Evolutionary conservation across 2,329 filamentous ascomycete species (phyloP), one percentile per base, ranked within the genome.

Genomic region (Pseudonectria buxi): DNA sequence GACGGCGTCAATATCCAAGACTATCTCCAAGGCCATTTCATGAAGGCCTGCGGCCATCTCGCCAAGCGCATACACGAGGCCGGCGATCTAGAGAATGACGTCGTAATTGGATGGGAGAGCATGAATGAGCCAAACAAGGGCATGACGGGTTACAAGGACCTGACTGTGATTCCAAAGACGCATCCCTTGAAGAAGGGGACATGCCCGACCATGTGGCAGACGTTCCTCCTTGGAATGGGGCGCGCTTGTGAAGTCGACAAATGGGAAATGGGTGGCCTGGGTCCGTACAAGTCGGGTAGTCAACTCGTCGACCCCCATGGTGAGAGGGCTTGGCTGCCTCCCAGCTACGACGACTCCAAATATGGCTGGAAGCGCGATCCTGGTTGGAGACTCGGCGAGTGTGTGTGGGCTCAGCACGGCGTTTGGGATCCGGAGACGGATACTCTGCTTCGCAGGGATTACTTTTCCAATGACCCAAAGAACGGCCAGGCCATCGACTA

Each of bases 1-100:
- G 81, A 98, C 57, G 88, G 88, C 27, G 72, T 87, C 56, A 98
- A 98, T 55, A 96, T 98, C 37, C 90, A 96, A 55, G 90, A 98
- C 53, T 98, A 88, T 56, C 69, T 98, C 10, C 87, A 95, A 56
- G 73, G 76, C 24, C 94, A 96, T 58, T 95, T 89, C 46, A 71
- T 95, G 43, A 71, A 67, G 24, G 88, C 94, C 13, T 84, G 85
- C 47, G 78, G 75, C 14, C 84, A 95, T 56, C 71, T 98, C 7
- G 90, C 89, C 0, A 74, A 76, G 56, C 76, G 84, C 39, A 94
- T 98, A 46, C 80, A 87, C 39, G 88, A 96, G 50, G 89, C 92
- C 2, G 89, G 87, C 1, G 89, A 88, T 56, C 69, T 98, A 10
- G 84, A 94, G 55, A 76, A 92, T 45, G 81, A 89, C 14, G 79